A percentile compares a stretch with the other conserved stretches of the same genome.
Conservation (phyloP, 257 asterid species). For the Fraxinus quadrangulata region DNA sequence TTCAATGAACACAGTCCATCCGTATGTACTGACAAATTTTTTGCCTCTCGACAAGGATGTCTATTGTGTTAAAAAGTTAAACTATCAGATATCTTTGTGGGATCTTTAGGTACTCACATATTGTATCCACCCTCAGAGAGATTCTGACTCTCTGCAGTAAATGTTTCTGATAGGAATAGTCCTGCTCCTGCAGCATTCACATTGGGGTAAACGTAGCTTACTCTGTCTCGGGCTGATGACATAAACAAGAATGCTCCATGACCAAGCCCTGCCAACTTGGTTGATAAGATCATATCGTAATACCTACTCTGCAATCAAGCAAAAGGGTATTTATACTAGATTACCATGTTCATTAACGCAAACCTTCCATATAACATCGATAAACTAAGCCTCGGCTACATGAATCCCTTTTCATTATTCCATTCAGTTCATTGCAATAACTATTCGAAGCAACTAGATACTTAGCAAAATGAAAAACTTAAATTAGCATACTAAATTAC, state of each 20-base stretch:
- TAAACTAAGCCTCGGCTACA: neutral
- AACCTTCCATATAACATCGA: neutral
- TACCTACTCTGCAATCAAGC: conserved; percentile 65
- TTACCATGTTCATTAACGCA: neutral
- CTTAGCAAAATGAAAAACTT: neutral
- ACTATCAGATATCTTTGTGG: neutral
- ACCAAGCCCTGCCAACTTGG: conserved; percentile 82
- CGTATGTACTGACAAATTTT: neutral
- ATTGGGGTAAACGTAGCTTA: conserved; percentile 79
- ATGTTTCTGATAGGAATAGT: conserved; percentile 61
- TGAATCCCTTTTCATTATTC: neutral
- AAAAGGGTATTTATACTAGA: conserved; percentile 3
- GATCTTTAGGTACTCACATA: conserved; percentile 46
- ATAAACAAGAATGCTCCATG: conserved; percentile 81
- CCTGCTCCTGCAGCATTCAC: conserved; percentile 91
- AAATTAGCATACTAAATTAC: neutral
- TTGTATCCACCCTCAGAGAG: conserved; percentile 76
- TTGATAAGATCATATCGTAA: conserved; percentile 76
- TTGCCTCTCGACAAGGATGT: neutral
- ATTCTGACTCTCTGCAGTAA: conserved; percentile 56
- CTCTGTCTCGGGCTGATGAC: conserved; percentile 76
- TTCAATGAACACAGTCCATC: neutral
- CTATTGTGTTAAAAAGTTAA: neutral
- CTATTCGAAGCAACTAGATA: neutral
- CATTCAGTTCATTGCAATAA: neutral